phyloP scores from a whole-genome alignment of 1,139 yeast species.

The Suhomyces kunorum region DNA sequence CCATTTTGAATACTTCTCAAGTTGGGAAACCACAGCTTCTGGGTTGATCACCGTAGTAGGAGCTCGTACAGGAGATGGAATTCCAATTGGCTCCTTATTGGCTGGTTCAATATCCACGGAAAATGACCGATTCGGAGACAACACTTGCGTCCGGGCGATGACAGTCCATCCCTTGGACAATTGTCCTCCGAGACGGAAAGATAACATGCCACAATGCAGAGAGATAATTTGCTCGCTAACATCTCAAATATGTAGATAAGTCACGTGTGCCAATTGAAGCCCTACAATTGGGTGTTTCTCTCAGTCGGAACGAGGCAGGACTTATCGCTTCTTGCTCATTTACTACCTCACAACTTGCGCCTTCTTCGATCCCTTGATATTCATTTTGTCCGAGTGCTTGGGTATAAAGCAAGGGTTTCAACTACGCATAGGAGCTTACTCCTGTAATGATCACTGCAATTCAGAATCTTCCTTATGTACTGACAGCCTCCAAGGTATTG shows the following conservation, averaged over 20 bases:
- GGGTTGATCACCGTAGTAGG: slow-evolving; percentile 3
- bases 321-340: background rate
- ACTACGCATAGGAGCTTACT: background rate
- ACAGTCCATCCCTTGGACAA: background rate
- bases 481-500: slow-evolving; percentile 14
- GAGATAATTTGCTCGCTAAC: slow-evolving; percentile 1
- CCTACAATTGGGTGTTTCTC: background rate
- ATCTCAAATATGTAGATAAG: no score
- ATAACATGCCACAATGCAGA: slow-evolving; percentile 2
- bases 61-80: background rate
- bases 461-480: slow-evolving; percentile 1
- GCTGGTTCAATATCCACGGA: background rate
- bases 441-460: slow-evolving; percentile 6
- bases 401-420: no score
- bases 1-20: slow-evolving; percentile 16
- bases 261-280: background rate
- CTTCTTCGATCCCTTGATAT: no score
- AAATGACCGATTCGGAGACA: background rate
- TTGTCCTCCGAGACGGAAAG: slow-evolving; percentile 2
- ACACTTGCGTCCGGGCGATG: no score
- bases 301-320: background rate
- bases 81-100: background rate
- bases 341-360: background rate
- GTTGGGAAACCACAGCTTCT: slow-evolving; percentile 7
- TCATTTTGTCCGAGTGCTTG: no score